Evolutionary conservation across 2,329 filamentous ascomycete genomes (phyloP).

Genomic region (Talaromyces sp.): DNA sequence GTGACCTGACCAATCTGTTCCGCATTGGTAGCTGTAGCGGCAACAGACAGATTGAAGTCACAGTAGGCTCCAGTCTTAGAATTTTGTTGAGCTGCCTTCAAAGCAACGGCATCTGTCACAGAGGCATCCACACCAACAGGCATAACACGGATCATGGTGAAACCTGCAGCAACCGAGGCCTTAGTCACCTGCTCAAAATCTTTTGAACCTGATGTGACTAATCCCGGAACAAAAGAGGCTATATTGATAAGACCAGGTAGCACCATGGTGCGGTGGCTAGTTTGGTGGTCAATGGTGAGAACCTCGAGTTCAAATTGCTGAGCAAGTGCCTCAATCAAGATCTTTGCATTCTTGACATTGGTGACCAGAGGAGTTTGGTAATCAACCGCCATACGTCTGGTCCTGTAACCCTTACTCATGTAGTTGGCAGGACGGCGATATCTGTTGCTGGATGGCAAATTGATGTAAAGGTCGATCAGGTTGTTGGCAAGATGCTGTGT

Average conservation of each 20-base stretch:
- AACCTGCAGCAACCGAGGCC: conserved; percentile 69
- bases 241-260: conserved; percentile 75
- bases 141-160: conserved; percentile 77
- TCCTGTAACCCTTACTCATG: conserved; percentile 96
- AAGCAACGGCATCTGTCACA: conserved; percentile 66
- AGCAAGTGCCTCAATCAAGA: conserved; percentile 88
- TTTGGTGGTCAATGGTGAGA: conserved; percentile 81
- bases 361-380: conserved; percentile 96
- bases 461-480: conserved; percentile 98
- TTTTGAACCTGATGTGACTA: conserved; percentile 60
- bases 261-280: conserved; percentile 72
- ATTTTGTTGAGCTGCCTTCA: conserved; percentile 69
- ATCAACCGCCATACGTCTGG: conserved; percentile 95
- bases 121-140: conserved; percentile 69
- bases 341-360: conserved; percentile 99
- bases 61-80: conserved; percentile 65
- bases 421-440: conserved; percentile 96
- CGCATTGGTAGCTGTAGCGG: conserved; percentile 68
- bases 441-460: conserved; percentile 96
- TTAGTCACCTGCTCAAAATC: conserved; percentile 69
- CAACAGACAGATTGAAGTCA: conserved; percentile 77
- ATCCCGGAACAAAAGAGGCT: conserved; percentile 72
- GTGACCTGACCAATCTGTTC: conserved; percentile 70
- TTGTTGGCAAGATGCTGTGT: conserved; percentile 97
- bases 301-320: conserved; percentile 83